Percentiles rank a stretch among this genome's conserved stretches.
These are phyloP conservation scores for Cydonia oblonga DNA, from an alignment of 331 rosid genomes.

Conservation along the genomic window DNA sequence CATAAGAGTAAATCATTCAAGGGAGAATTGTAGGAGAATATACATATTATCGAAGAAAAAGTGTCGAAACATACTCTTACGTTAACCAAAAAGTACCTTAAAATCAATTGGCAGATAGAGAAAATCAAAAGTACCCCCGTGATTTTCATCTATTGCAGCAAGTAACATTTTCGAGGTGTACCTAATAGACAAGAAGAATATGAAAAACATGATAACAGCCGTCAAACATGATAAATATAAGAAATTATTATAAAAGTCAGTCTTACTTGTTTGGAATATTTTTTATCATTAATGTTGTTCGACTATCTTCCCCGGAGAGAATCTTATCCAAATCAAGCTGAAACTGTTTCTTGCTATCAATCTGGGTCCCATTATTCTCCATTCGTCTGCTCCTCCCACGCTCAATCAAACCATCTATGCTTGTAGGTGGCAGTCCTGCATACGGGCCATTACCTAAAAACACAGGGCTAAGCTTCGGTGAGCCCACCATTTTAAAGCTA, in stretches of 20 bases:
- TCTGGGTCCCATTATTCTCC: constrained; percentile 56
- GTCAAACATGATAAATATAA: neutral
- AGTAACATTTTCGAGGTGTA: constrained; percentile 84
- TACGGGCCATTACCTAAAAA: constrained; percentile 50
- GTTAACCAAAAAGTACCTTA: constrained; percentile 39
- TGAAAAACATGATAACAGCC: constrained; percentile 1
- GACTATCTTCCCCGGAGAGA: constrained; percentile 49
- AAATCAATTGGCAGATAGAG: constrained; percentile 85
- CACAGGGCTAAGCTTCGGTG: constrained; percentile 65
- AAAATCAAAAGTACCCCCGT: constrained; percentile 77
- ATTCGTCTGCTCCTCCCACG: constrained; percentile 45
- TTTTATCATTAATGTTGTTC: constrained; percentile 80
- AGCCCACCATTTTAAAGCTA: constrained; percentile 55
- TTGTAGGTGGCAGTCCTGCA: constrained; percentile 35
- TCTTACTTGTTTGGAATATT: constrained; percentile 87
- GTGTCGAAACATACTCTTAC: neutral
- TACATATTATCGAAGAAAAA: neutral
- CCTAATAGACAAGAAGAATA: constrained; percentile 31
- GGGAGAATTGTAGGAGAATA: neutral
- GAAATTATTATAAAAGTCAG: neutral
- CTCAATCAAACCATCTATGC: constrained; percentile 58
- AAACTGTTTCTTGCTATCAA: constrained; percentile 69
- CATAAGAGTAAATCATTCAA: constrained; percentile 2
- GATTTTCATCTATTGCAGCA: constrained; percentile 76
- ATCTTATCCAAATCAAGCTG: constrained; percentile 78